Conservation (phyloP, 257 asterid species). For the Capsicum pubescens region DNA sequence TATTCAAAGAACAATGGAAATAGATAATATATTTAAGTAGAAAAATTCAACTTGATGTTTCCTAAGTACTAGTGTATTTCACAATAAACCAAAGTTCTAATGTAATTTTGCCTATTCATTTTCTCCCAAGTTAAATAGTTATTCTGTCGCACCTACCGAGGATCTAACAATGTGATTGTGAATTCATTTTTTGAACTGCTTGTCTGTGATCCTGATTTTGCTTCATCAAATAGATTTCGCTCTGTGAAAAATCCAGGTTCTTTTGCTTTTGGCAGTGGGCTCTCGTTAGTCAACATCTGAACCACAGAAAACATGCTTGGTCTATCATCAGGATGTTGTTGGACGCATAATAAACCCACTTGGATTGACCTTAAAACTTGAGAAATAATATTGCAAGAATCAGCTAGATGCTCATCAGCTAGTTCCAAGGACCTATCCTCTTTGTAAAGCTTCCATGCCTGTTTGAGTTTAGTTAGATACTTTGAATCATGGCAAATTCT, state of each 20-base stretch:
- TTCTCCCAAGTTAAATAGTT: neutral
- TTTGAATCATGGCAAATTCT: neutral
- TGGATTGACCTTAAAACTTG: slow-evolving; percentile 29
- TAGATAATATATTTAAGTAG: too few relatives aligned
- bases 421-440: neutral
- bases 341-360: slow-evolving; percentile 26
- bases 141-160: neutral
- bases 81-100: neutral
- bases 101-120: neutral
- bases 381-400: neutral
- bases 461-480: neutral
- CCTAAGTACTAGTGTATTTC: neutral
- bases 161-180: neutral
- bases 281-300: slow-evolving; percentile 3
- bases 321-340: slow-evolving; percentile 11
- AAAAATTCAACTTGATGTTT: neutral
- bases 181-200: slow-evolving; percentile 18
- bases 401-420: neutral
- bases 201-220: neutral
- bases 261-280: neutral
- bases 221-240: neutral
- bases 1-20: neutral
- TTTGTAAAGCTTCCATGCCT: slow-evolving; percentile 33
- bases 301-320: slow-evolving; percentile 16
- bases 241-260: slow-evolving; percentile 16